These are phyloP conservation scores for Capsicum rhomboideum DNA, from an alignment of 257 asterid species.

Conservation along the genomic window DNA sequence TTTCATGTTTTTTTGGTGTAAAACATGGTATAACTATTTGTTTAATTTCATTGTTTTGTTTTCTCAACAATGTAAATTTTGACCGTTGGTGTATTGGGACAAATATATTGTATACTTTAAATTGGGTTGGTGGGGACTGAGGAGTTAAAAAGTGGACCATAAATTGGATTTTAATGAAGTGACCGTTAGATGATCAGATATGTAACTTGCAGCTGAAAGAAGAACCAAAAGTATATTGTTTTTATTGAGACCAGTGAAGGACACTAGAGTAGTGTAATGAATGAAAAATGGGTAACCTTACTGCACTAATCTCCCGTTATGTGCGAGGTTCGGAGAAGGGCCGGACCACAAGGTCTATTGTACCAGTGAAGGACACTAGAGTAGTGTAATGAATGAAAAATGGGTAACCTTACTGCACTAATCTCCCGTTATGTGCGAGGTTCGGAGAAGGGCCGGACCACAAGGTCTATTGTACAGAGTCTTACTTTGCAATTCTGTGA, in stretches of 20 bases:
- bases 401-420: too few species aligned
- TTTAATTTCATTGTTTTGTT: neutral
- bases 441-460: too few species aligned
- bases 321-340: too few species aligned
- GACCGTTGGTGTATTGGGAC: neutral
- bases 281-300: too few species aligned
- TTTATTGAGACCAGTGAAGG: neutral
- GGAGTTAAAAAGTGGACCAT: neutral
- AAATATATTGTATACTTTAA: neutral
- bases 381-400: too few species aligned
- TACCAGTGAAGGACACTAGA: too few species aligned
- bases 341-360: too few species aligned
- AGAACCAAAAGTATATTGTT: neutral
- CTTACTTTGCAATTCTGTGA: too few species aligned
- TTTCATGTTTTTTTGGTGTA: neutral
- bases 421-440: too few species aligned
- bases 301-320: too few species aligned
- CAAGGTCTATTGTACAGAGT: too few species aligned
- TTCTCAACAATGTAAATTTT: neutral
- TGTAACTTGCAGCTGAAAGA: neutral
- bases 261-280: too few species aligned
- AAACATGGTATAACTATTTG: neutral
- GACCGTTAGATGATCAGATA: neutral
- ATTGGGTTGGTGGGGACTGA: neutral
- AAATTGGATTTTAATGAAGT: neutral